These are phyloP conservation scores for Chloris gayana DNA, from an alignment of 176 grass and related monocot genomes.

Conservation along the genomic window DNA sequence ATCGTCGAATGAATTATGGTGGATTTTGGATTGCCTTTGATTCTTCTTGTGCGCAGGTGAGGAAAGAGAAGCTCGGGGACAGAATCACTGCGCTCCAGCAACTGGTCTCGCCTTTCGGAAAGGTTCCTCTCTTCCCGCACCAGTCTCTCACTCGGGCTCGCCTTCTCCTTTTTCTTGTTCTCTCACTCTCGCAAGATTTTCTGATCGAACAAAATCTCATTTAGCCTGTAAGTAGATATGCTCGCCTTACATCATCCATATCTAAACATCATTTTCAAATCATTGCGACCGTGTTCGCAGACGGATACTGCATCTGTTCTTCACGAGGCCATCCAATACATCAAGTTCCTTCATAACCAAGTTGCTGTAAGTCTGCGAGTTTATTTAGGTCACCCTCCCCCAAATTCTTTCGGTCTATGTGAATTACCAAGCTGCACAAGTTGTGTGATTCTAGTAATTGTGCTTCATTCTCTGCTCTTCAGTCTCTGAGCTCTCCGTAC, in stretches of 20 bases:
- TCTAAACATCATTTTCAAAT: too few relatives aligned
- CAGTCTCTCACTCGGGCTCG: too few relatives aligned
- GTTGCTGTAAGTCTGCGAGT: slow-evolving; percentile 60
- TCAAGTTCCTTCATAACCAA: slow-evolving; percentile 92
- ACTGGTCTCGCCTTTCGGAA: slow-evolving; percentile 98
- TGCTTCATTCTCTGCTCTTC: neutral
- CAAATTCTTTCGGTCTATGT: too few relatives aligned
- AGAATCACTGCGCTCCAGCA: slow-evolving; percentile 99
- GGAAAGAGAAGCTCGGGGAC: slow-evolving; percentile 98
- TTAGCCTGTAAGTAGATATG: too few relatives aligned
- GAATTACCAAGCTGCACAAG: neutral
- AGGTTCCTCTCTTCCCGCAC: slow-evolving; percentile 44
- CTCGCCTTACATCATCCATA: too few relatives aligned
- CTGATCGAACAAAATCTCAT: too few relatives aligned
- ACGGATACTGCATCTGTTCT: slow-evolving; percentile 98
- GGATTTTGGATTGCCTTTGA: slow-evolving; percentile 21
- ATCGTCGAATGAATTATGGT: neutral
- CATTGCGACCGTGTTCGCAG: slow-evolving; percentile 20
- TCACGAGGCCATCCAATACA: slow-evolving; percentile 94
- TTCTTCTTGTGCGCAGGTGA: slow-evolving; percentile 55
- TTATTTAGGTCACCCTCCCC: too few relatives aligned
- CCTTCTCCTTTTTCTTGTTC: too few relatives aligned
- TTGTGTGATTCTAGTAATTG: too few relatives aligned
- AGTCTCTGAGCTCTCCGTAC: slow-evolving; percentile 85
- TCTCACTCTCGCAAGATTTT: too few relatives aligned